Base-by-base conservation (phyloP, 176 grass and related monocot species). In the Rhynchospora pubera region DNA sequence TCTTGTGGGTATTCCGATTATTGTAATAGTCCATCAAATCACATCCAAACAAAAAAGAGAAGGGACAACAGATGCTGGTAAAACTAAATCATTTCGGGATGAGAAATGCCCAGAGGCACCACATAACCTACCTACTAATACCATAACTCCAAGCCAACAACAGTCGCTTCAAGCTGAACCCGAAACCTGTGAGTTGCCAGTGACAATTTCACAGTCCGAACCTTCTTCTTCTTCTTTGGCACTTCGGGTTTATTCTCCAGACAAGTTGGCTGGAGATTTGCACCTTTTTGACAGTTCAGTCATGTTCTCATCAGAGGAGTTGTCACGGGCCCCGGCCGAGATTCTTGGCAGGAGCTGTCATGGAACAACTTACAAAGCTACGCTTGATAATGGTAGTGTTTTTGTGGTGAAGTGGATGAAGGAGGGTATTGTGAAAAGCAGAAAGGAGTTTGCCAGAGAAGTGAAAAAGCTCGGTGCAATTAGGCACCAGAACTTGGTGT, bases 391-490 rank as follows among this genome's bases (percentile, higher is more conserved):
- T 88, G 90, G 85, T 3, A 85, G 89, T 58, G 71, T 88, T 62
- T 77, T 97, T 53, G 90, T 87, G 34, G 90, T 94, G 79, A 97
- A 94, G 78, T 97, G 95, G 95, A 85, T 97, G 75, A 97, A 84
- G 78, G 95, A 97, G 82, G 95, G 95, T 5, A 89, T 92, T 83
- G 90, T 85, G 79, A 97, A 97, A 91, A 92, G 87, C 50, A 88
- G 89, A 70, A 97, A 97, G 57, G 95, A 97, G 66, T 97, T 97
- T 89, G 86, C 88, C 30, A 91, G 92, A 85, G 95, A 97, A 74
- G 91, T 92, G 62, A 97, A 94, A 51, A 97, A 93, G 88, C 90
- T 97, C 3, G 92, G 92, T 46, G 88, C 71, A 52, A 83, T 97
- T n/a, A 91, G 81, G 66, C 92, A 94, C 85, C 80, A 69, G 30